These are phyloP conservation scores for Cercospora sp. DNA, from an alignment of 2,329 filamentous ascomycete species.

Conservation along the genomic window DNA sequence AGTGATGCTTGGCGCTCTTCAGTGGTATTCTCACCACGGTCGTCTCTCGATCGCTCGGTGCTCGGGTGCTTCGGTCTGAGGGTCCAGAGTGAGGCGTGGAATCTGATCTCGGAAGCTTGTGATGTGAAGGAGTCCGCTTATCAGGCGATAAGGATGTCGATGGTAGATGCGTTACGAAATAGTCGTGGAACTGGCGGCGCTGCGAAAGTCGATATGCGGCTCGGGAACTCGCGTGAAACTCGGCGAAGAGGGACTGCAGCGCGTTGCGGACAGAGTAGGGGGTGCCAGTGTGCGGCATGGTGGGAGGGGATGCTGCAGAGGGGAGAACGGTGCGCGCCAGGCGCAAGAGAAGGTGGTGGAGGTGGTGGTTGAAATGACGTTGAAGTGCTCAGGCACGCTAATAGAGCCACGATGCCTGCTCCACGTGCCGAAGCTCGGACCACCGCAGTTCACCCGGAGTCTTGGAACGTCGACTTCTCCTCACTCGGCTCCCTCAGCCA, in stretches of 20 bases:
- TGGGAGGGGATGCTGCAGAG: conserved; percentile 2
- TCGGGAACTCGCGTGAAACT: conserved; percentile 12
- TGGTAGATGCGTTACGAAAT: conserved; percentile 94
- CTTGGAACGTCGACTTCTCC: not conserved
- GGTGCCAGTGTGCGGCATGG: conserved; percentile 34
- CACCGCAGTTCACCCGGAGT: not conserved
- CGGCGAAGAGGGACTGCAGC: conserved; percentile 31
- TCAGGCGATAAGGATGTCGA: conserved; percentile 92
- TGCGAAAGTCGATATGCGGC: conserved; percentile 17
- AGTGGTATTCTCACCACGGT: conserved; percentile 95
- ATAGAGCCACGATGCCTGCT: not conserved
- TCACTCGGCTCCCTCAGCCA: not conserved
- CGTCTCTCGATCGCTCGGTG: conserved; percentile 64
- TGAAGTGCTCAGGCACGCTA: not conserved
- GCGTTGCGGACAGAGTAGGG: conserved; percentile 36
- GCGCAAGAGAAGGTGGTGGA: conserved; percentile 12
- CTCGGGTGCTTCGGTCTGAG: conserved; percentile 22
- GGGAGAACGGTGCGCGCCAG: conserved; percentile 17
- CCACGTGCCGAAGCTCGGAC: not conserved
- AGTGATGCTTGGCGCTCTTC: conserved; percentile 92
- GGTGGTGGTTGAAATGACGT: not conserved
- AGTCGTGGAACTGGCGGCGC: conserved; percentile 73
- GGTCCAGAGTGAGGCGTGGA: conserved; percentile 70
- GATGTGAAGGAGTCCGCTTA: conserved; percentile 58
- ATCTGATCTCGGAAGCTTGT: conserved; percentile 82